A percentile compares a stretch with the other conserved stretches of the same genome.
Conservation (phyloP, 805 yeast species). For the Tetrapisispora arboricola region DNA sequence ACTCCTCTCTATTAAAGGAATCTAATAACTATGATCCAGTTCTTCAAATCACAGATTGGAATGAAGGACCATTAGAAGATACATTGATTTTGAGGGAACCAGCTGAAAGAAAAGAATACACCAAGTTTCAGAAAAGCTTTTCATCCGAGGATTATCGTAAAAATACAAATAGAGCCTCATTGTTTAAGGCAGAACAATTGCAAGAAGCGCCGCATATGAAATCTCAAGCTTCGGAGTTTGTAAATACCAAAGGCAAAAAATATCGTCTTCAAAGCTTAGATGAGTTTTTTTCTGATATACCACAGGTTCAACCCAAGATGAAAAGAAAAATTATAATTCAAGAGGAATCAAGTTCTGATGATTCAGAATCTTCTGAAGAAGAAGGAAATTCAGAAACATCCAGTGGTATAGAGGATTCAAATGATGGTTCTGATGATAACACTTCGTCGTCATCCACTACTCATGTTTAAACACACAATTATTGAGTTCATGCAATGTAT, state of each 20-base stretch:
- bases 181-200: neutral
- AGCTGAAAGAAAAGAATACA: slow-evolving; percentile 33
- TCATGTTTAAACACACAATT: too few species aligned
- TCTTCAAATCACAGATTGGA: too few species aligned
- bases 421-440: neutral
- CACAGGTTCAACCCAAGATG: slow-evolving; percentile 12
- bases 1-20: neutral
- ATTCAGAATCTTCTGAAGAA: slow-evolving; percentile 14
- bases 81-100: slow-evolving; percentile 29
- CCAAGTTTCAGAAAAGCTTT: slow-evolving; percentile 27
- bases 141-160: slow-evolving; percentile 18
- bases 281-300: slow-evolving; percentile 62
- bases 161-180: neutral
- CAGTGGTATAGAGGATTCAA: neutral
- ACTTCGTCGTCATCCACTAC: neutral
- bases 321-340: slow-evolving; percentile 16
- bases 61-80: slow-evolving; percentile 5
- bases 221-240: slow-evolving; percentile 5
- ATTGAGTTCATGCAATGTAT: neutral
- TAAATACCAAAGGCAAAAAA: slow-evolving; percentile 26
- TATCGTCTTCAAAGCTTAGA: slow-evolving; percentile 71
- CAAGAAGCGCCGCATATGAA: neutral
- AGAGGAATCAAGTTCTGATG: slow-evolving; percentile 27
- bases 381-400: neutral
- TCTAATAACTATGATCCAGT: neutral